Evolutionary conservation across 805 yeast genomes (phyloP), one percentile per base, ranked within the genome.

Genomic region (Kuraishia capsulata): DNA sequence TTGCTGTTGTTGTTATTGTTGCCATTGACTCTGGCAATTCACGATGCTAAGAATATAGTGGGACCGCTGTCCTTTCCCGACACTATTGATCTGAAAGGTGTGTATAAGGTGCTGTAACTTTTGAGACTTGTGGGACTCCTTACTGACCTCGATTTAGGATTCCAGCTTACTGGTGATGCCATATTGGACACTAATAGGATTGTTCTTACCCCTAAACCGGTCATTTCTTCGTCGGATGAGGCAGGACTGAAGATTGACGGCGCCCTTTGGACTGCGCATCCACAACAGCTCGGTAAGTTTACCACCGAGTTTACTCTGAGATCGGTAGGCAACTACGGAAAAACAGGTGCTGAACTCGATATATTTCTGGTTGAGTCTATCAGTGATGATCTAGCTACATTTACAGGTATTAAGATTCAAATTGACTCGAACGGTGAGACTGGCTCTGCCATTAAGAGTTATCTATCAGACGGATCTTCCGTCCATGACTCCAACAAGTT

Each of bases 351-450:
- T 48, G 86, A 86, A 0, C 49, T 79, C 19, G 62, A 82, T 1
- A 56, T 81, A 35, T 78, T 80, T 73, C 54, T 78, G 25, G 49
- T 73, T n/a, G 64, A 64, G 26, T 50, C 54, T 11, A 44, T 44
- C 9, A 43, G 44, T 3, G 42, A 44, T 10, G 54, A 59, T 1
- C 39, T 42, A 38, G 38, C 30, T 18, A 37, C 16, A 17, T 83
- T 63, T 47, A 79, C 76, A 47, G 94, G 94, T 18, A 59, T 83
- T 36, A 81, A 78, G 42, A 53, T 83, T 6, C 54, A 76, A 33
- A 56, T 81, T 35, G 83, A 80, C 51, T 66, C 68, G 32, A 62
- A 69, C 38, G 67, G 71, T 17, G 53, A 53, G 4, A 44, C 58
- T 19, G 70, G 75, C 3, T 59, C 71, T 3, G 73, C 80, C 1